Conservation (phyloP, 768 basidiomycete genomes). For the Tremella mesenterica region DNA sequence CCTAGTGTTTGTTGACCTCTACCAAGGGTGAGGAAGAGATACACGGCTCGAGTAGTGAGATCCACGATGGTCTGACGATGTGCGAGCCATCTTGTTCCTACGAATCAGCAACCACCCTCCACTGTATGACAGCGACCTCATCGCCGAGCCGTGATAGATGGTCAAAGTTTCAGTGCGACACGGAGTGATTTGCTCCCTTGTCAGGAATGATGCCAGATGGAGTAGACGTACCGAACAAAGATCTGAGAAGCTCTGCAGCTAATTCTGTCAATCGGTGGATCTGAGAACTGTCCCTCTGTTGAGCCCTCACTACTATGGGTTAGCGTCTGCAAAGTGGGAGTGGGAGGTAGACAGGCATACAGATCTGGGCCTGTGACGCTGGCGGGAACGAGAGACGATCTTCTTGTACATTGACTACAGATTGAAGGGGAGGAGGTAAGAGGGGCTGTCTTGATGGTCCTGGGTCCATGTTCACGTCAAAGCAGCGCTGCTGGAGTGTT, state of each 20-base stretch:
- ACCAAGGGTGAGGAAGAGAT: conserved; percentile 40
- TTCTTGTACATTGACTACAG: background rate
- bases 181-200: background rate
- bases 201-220: background rate
- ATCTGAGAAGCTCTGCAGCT: conserved; percentile 32
- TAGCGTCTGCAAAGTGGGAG: background rate
- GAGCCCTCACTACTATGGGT: conserved; percentile 28
- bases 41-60: conserved; percentile 29
- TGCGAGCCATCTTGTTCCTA: conserved; percentile 38
- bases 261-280: conserved; percentile 31
- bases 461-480: conserved; percentile 15
- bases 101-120: background rate
- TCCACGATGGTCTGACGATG: conserved; percentile 29
- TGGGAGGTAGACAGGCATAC: conserved; percentile 9
- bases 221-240: conserved; percentile 29
- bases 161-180: too few species aligned
- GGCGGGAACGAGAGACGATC: conserved; percentile 13
- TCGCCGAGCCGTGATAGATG: too few species aligned
- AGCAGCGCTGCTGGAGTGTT: too few species aligned
- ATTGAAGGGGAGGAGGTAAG: conserved; percentile 5
- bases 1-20: conserved; percentile 41
- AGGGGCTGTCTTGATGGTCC: conserved; percentile 13
- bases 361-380: conserved; percentile 31
- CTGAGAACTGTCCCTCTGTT: conserved; percentile 40
- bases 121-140: background rate